Evolutionary conservation across 164 flowering plant species (phyloP).

Genomic region (Vitis rupestris): DNA sequence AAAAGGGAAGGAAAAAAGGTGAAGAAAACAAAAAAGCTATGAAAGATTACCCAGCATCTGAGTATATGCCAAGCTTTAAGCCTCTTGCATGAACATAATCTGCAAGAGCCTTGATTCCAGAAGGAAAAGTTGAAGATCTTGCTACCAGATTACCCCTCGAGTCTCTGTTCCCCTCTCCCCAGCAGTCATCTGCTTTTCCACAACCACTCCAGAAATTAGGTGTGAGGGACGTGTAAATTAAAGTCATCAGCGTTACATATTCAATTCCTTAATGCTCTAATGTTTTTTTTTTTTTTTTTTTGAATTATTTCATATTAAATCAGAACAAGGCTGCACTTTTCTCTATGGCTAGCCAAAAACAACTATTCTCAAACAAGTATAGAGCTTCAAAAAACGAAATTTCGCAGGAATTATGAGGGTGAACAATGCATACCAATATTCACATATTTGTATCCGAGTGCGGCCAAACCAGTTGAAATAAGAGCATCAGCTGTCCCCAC

Average conservation of each 20-base stretch:
- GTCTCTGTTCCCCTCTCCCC: conserved; percentile 27
- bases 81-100: conserved; percentile 49
- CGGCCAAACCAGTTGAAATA: conserved; percentile 39
- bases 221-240: background rate
- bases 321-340: background rate
- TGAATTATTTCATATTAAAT: background rate
- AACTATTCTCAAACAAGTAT: background rate
- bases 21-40: no score
- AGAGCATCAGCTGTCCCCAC: conserved; percentile 43
- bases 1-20: no score
- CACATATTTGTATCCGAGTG: conserved; percentile 41
- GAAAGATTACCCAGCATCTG: conserved; percentile 46
- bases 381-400: background rate
- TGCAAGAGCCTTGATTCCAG: conserved; percentile 53
- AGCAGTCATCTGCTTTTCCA: conserved; percentile 28
- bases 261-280: no score
- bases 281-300: no score
- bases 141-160: conserved; percentile 36
- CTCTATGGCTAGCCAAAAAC: background rate
- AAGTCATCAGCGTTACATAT: no score
- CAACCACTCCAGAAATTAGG: background rate
- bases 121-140: conserved; percentile 39
- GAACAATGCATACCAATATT: conserved; percentile 27
- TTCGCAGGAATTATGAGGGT: background rate
- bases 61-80: conserved; percentile 47